These are phyloP conservation scores for Rhizoctonia solani DNA, from an alignment of 1,284 basidiomycete species.

Conservation along the genomic window DNA sequence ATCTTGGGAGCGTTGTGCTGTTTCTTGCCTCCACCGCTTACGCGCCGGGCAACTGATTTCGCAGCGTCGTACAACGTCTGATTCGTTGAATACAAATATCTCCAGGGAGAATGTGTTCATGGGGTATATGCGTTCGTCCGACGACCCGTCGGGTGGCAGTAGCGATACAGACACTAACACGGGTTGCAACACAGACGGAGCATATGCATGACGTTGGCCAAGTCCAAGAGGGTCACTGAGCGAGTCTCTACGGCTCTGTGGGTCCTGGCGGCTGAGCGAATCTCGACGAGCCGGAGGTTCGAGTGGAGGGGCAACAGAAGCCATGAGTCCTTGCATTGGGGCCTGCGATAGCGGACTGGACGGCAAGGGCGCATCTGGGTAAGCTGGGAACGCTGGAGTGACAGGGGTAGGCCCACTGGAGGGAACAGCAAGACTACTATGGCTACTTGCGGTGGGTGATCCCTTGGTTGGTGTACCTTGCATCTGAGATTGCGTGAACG, in stretches of 20 bases:
- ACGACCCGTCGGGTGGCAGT: conserved; percentile 46
- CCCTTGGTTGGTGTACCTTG: conserved; percentile 34
- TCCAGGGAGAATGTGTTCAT: conserved; percentile 80
- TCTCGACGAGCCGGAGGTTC: not conserved
- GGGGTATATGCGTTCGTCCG: conserved; percentile 57
- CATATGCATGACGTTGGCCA: not conserved
- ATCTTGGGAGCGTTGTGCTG: conserved; percentile 21
- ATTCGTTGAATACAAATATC: conserved; percentile 87
- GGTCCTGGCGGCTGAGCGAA: no score
- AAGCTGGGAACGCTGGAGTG: conserved; percentile 74
- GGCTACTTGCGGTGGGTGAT: conserved; percentile 33
- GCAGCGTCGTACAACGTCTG: conserved; percentile 74
- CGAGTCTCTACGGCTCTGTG: no score
- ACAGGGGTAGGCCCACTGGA: conserved; percentile 48
- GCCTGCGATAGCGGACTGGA: conserved; percentile 54
- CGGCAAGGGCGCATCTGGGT: conserved; percentile 54
- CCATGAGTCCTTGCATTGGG: conserved; percentile 51
- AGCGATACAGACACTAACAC: conserved; percentile 76
- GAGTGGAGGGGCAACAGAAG: not conserved
- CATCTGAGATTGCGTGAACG: conserved; percentile 24
- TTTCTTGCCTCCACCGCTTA: conserved; percentile 48
- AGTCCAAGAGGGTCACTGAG: not conserved
- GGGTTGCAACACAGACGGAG: not conserved
- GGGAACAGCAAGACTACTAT: not conserved
- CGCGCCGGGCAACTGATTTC: conserved; percentile 71